Base-by-base conservation (phyloP, 345 rosid species). In the Sisymbrium irio region DNA sequence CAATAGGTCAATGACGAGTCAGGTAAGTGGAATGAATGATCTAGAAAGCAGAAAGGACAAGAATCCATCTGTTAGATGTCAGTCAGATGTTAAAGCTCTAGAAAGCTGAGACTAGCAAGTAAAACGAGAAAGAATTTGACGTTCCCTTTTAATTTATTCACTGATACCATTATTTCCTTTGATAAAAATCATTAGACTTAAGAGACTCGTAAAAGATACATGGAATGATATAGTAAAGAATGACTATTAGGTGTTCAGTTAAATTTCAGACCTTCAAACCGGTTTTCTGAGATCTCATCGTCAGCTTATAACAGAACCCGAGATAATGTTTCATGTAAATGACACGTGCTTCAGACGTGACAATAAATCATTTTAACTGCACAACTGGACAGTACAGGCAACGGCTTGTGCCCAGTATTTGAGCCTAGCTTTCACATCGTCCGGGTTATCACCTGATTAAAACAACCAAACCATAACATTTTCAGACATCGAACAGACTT, bases 381-480 rank as follows among this genome's bases (percentile, higher is more conserved):
- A 93, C 15, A 93, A 65, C 47, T 70, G 83, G 44, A 93, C 98
- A 19, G 98, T 93, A 75, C 98, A 93, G 0, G 98, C 98, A 75
- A 93, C 98, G 1, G 98, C 83, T 82, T 93, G 98, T 49, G 98
- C 97, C 98, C 98, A 93, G 60, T 72, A 90, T 79, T 89, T 93
- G 51, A 93, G 93, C 72, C 98, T 85, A 45, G 98, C 98, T 79
- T 93, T 93, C 46, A 93, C 98, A 82, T 93, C 98, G 75, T 90
- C 97, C 0, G 98, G 98, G 80, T 91, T 89, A 40, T 93, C 98
- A 72, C 97, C 97, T 93, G 75, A 44, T 10, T 36, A 3, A 15
- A 3, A 15, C n/a, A 72, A 13, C 22, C 41, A 20, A 35, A 10
- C 7, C 3, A 3, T 8, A 46, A 62, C 36, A 65, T 22, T 28